Percentiles rank a stretch among this genome's conserved stretches.
Conservation (phyloP, 768 basidiomycete genomes). For the Hericium rajendrae region DNA sequence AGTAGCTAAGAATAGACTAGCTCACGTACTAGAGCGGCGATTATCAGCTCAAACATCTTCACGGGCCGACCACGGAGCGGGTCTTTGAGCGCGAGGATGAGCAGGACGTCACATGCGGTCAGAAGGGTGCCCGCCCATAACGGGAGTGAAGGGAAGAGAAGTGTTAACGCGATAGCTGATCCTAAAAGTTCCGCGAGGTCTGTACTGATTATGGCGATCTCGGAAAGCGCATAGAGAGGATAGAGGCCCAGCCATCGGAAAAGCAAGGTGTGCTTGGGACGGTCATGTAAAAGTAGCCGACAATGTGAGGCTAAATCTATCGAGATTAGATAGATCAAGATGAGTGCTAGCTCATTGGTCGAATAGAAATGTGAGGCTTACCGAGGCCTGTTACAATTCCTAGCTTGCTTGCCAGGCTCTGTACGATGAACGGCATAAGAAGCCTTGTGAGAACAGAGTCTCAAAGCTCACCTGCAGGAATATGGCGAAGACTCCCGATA, state of each 20-base stretch:
- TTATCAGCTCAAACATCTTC: constrained; percentile 56
- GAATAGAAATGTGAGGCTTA: constrained; percentile 22
- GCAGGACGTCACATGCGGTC: constrained; percentile 38
- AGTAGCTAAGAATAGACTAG: neutral
- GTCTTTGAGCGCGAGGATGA: constrained; percentile 61
- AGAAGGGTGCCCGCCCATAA: constrained; percentile 40
- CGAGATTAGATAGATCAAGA: neutral
- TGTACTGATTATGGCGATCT: constrained; percentile 46
- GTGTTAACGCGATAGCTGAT: constrained; percentile 46
- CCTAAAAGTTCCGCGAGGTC: constrained; percentile 55
- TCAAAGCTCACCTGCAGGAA: constrained; percentile 55
- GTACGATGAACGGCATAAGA: neutral
- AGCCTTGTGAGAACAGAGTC: neutral
- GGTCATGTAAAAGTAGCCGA: constrained; percentile 36
- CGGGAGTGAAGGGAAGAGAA: constrained; percentile 41
- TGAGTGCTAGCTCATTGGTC: neutral
- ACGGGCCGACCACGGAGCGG: constrained; percentile 50
- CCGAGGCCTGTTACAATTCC: constrained; percentile 80
- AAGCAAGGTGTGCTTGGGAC: constrained; percentile 30
- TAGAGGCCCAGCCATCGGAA: constrained; percentile 33
- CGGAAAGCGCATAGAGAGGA: constrained; percentile 35
- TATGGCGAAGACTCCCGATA: constrained; percentile 79
- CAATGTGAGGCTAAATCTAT: constrained; percentile 40
- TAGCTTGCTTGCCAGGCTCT: constrained; percentile 72
- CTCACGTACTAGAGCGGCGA: constrained; percentile 20